Percentiles rank a stretch among this genome's conserved stretches.
Evolutionary conservation across 1,139 yeast genomes (phyloP).

Genomic region (Spencermartinsiella ligniputridi): DNA sequence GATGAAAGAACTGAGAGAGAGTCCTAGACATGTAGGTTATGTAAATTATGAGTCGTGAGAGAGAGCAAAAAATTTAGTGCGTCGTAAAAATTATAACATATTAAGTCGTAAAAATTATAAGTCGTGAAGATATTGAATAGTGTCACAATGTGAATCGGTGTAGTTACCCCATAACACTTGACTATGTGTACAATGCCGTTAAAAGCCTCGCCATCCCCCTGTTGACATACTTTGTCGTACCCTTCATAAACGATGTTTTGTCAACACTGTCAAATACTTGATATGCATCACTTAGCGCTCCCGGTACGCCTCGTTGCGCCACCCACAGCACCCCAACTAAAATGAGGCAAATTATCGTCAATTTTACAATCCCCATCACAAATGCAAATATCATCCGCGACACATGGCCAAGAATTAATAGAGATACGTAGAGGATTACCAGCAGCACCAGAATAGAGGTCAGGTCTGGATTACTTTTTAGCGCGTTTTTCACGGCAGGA

Average conservation of each 20-base stretch:
- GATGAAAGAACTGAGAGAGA: too few relatives aligned
- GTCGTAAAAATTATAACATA: too few relatives aligned
- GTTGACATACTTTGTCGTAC: neutral
- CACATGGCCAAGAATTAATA: conserved; percentile 27
- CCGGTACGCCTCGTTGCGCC: conserved; percentile 24
- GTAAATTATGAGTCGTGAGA: too few relatives aligned
- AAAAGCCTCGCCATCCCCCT: neutral
- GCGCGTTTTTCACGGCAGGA: conserved; percentile 16
- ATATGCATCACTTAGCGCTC: conserved; percentile 18
- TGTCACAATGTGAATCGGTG: too few relatives aligned
- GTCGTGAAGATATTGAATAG: too few relatives aligned
- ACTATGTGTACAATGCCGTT: neutral
- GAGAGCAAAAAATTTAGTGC: too few relatives aligned
- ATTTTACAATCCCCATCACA: conserved; percentile 23
- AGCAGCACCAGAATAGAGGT: conserved; percentile 24
- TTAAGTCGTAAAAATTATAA: too few relatives aligned
- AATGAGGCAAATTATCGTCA: conserved; percentile 13
- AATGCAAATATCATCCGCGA: conserved; percentile 28
- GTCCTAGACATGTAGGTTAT: too few relatives aligned
- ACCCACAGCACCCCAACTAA: conserved; percentile 23
- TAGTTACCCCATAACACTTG: too few relatives aligned
- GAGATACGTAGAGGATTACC: conserved; percentile 27
- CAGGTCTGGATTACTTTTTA: conserved; percentile 25
- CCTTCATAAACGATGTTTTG: neutral
- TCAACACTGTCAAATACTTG: conserved; percentile 10